A percentile compares a stretch with the other conserved stretches of the same genome.
phyloP scores from a whole-genome alignment of 148 eudicot genomes.

The Polygonum maritimum region DNA sequence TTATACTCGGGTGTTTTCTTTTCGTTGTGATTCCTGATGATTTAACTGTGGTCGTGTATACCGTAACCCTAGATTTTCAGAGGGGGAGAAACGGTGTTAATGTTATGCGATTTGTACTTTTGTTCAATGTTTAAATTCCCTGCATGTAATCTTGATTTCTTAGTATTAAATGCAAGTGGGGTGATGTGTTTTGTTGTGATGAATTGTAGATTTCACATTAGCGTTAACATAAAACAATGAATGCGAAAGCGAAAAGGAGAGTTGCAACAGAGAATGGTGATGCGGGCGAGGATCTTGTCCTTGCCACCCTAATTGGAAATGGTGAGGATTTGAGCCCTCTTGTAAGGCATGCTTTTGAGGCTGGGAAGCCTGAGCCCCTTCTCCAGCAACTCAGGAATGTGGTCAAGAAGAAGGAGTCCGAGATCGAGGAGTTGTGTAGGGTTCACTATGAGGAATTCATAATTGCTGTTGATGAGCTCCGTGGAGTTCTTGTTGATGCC shows the following conservation, averaged over 20 bases:
- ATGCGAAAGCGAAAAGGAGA: slow-evolving; percentile 41
- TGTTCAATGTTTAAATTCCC: not conserved
- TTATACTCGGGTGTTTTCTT: not conserved
- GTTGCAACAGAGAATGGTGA: slow-evolving; percentile 67
- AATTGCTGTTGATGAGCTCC: slow-evolving; percentile 83
- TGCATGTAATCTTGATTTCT: not conserved
- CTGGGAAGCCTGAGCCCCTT: slow-evolving; percentile 67
- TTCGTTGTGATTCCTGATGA: not conserved
- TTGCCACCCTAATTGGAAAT: slow-evolving; percentile 69
- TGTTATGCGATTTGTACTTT: not conserved
- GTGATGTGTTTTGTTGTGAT: not conserved
- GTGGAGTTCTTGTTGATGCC: slow-evolving; percentile 90
- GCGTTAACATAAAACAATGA: slow-evolving; percentile 1
- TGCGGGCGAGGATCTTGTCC: slow-evolving; percentile 68
- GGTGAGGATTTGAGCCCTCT: slow-evolving; percentile 90
- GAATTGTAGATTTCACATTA: not conserved
- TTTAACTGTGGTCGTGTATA: not conserved
- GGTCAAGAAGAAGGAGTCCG: slow-evolving; percentile 79
- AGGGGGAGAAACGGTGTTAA: not conserved
- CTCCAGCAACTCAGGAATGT: slow-evolving; percentile 66
- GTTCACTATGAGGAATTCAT: slow-evolving; percentile 88
- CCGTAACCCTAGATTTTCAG: slow-evolving; percentile 3
- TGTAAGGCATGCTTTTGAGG: slow-evolving; percentile 74
- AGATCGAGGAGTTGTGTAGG: slow-evolving; percentile 88
- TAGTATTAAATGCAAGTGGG: not conserved